Evolutionary conservation across 2,329 filamentous ascomycete species (phyloP).

Genomic region (Meredithiella fracta): DNA sequence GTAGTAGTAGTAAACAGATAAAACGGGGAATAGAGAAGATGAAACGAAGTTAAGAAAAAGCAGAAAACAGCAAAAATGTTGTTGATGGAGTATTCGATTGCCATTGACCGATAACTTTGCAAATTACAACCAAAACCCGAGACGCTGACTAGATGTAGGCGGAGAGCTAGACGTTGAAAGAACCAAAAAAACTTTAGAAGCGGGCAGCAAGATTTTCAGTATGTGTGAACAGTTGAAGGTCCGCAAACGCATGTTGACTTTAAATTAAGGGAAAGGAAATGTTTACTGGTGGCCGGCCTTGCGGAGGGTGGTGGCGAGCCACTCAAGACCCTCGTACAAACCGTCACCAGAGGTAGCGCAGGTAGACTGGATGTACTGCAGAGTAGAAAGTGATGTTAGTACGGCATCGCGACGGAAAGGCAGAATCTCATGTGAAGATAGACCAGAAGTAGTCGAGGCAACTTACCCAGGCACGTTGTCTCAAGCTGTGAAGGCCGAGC

Average conservation of each 20-base stretch:
- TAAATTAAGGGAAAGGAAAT: constrained; percentile 6
- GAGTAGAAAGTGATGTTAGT: neutral
- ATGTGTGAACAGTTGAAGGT: constrained; percentile 12
- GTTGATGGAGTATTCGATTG: constrained; percentile 40
- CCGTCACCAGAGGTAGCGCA: constrained; percentile 97
- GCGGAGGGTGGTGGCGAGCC: constrained; percentile 69
- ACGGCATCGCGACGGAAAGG: constrained; percentile 6
- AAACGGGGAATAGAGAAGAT: constrained; percentile 12
- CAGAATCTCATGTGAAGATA: neutral
- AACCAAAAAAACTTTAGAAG: constrained; percentile 13
- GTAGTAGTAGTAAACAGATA: constrained; percentile 1
- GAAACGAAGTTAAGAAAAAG: constrained; percentile 15
- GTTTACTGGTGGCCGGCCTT: constrained; percentile 53
- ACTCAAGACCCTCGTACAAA: constrained; percentile 98
- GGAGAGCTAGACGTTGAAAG: constrained; percentile 14
- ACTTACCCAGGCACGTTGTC: constrained; percentile 96
- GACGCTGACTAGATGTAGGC: constrained; percentile 15
- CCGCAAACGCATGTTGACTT: constrained; percentile 14
- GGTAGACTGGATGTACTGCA: constrained; percentile 95
- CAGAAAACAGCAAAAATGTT: constrained; percentile 16
- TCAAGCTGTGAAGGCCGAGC: constrained; percentile 96
- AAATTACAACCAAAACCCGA: constrained; percentile 41
- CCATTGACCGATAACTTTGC: constrained; percentile 36
- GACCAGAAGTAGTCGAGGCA: neutral
- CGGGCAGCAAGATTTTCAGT: constrained; percentile 9